Evolutionary conservation across 2,329 filamentous ascomycete genomes (phyloP), one percentile per base, ranked within the genome.

Genomic region (Penicillium sp.): DNA sequence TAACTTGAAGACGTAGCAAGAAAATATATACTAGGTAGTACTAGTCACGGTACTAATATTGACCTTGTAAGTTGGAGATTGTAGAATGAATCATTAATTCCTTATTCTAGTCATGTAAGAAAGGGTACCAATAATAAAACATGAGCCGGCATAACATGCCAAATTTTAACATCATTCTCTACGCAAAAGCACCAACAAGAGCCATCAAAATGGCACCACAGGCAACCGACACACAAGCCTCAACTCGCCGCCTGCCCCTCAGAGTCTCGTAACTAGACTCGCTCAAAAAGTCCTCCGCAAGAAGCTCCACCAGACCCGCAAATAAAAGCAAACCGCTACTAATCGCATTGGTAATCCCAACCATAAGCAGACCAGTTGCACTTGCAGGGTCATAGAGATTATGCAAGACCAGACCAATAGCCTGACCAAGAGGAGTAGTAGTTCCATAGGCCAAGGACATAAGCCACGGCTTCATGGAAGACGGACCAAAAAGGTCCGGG

Each of bases 301-400:
- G 79, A 18, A 96, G 79, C 75, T 96, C 90, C 3, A 95, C 91
- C 39, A 96, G 76, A 0, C 90, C 90, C 0, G 91, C 91, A 69
- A 93, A 95, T 3, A 95, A 78, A 24, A 96, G 74, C 47, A 96
- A 77, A 0, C 91, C 91, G 47, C 88, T 87, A 9, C 88, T 92
- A 48, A 95, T 88, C 34, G 90, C 90, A 66, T 96, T 95, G 82
- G 93, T 94, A 68, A 92, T 85, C 7, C 91, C 91, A 5, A 95
- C 91, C 76, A 93, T 88, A 23, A 95, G 76, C 44, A 95, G 75
- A 0, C 91, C 91, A 0, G 86, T 84, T 67, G 90, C 83, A 64
- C 88, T 91, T 64, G 84, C 82, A 1, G 91, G 91, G 61, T 92
- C 90, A 72, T 95, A 95, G 59, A 94, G 76, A 31, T 85, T 86